These are phyloP conservation scores for Kwoniella bestiolae DNA, from an alignment of 768 basidiomycete genomes.

Conservation along the genomic window DNA sequence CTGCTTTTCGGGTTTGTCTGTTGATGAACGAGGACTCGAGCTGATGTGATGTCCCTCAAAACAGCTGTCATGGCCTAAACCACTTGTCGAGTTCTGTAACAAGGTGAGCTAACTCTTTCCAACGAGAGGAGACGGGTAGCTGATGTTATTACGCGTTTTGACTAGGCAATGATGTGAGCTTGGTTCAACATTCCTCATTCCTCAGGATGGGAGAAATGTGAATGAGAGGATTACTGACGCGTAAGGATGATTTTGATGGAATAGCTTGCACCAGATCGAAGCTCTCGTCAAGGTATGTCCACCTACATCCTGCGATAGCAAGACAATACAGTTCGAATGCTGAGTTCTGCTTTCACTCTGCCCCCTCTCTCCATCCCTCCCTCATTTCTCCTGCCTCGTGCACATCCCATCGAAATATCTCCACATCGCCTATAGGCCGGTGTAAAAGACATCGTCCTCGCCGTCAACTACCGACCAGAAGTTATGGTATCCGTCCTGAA, in stretches of 20 bases:
- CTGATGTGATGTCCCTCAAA: slow-evolving; percentile 7
- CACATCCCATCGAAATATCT: slow-evolving; percentile 10
- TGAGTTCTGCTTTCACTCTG: background rate
- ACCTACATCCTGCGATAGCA: background rate
- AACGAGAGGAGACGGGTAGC: background rate
- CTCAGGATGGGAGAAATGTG: background rate
- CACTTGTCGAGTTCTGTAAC: slow-evolving; percentile 60
- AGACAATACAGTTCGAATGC: background rate
- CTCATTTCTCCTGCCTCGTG: background rate
- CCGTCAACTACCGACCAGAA: slow-evolving; percentile 62
- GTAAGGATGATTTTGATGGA: slow-evolving; percentile 6
- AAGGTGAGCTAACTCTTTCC: slow-evolving; percentile 46
- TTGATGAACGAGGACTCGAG: background rate
- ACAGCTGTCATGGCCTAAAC: slow-evolving; percentile 60
- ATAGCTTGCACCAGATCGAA: slow-evolving; percentile 61
- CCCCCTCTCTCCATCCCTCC: background rate
- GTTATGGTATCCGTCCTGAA: slow-evolving; percentile 61
- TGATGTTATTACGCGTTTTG: slow-evolving; percentile 20
- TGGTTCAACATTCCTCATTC: background rate
- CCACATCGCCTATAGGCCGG: slow-evolving; percentile 55
- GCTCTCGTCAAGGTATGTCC: slow-evolving; percentile 59
- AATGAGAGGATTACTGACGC: background rate
- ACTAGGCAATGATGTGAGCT: slow-evolving; percentile 59
- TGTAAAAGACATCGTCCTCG: slow-evolving; percentile 62
- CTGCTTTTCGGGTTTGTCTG: no score